A percentile compares a stretch with the other conserved stretches of the same genome.
These are phyloP conservation scores for Psilocybe tampanensis DNA, from an alignment of 768 basidiomycete species.

Conservation along the genomic window DNA sequence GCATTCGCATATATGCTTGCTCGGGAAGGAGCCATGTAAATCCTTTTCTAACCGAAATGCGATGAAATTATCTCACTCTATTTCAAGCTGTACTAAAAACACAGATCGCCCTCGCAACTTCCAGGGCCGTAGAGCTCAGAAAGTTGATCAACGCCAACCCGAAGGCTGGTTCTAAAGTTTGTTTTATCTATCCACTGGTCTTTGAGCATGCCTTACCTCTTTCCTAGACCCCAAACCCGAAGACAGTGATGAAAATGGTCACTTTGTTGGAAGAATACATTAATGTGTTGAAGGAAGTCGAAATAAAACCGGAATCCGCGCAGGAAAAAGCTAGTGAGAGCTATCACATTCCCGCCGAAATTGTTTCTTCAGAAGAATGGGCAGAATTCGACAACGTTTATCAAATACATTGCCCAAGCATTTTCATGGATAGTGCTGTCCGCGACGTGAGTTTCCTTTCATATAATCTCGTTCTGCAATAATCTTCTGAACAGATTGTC, in stretches of 20 bases:
- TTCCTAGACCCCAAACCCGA: slow-evolving; percentile 11
- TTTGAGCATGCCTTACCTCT: background rate
- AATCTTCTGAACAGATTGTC: slow-evolving; percentile 56
- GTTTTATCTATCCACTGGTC: background rate
- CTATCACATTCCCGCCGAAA: slow-evolving; percentile 70
- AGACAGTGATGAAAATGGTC: slow-evolving; percentile 46
- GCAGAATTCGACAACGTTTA: slow-evolving; percentile 88
- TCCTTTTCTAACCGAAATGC: slow-evolving; percentile 11
- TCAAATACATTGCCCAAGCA: slow-evolving; percentile 84
- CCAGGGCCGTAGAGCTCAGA: slow-evolving; percentile 56
- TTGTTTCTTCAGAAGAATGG: slow-evolving; percentile 71
- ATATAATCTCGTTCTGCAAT: slow-evolving; percentile 3
- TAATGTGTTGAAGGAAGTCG: slow-evolving; percentile 49
- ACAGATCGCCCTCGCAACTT: slow-evolving; percentile 61
- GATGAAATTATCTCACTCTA: background rate
- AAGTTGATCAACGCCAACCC: slow-evolving; percentile 11
- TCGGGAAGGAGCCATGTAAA: slow-evolving; percentile 74
- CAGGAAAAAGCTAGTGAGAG: slow-evolving; percentile 39
- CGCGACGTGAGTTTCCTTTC: slow-evolving; percentile 64
- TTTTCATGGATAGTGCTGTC: slow-evolving; percentile 74
- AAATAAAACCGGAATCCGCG: slow-evolving; percentile 26
- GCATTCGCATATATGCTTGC: slow-evolving; percentile 77
- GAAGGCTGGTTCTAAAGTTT: slow-evolving; percentile 8
- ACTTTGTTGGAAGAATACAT: slow-evolving; percentile 64
- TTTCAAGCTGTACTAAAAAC: slow-evolving; percentile 59